Conservation (phyloP, 257 asterid genomes). For the Parsonsia alboflavescens region DNA sequence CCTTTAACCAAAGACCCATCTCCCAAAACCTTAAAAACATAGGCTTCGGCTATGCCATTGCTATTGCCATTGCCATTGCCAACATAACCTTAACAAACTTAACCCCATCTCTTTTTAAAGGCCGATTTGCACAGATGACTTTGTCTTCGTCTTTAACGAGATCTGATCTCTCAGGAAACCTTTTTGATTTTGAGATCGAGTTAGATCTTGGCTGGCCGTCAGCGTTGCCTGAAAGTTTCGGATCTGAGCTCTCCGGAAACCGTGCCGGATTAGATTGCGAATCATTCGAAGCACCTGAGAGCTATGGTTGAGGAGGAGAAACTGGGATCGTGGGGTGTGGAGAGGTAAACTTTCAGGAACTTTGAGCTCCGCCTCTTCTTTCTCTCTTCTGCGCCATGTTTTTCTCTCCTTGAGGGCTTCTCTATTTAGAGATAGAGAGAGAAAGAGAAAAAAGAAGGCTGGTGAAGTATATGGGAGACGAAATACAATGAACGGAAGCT, state of each 20-base stretch:
- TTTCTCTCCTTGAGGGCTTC: background rate
- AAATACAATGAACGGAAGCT: background rate
- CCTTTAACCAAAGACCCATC: constrained; percentile 20
- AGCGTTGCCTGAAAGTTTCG: constrained; percentile 18
- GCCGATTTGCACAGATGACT: constrained; percentile 17
- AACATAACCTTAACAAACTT: too few species aligned
- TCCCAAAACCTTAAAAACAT: constrained; percentile 32
- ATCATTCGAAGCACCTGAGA: constrained; percentile 27
- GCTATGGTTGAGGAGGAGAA: constrained; percentile 29
- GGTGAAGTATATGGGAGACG: background rate
- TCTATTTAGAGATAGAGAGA: constrained; percentile 10
- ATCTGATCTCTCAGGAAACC: constrained; percentile 37
- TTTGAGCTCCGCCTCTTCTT: constrained; percentile 67
- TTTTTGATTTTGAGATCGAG: constrained; percentile 21
- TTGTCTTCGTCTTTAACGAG: constrained; percentile 15
- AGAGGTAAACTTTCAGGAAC: constrained; percentile 43
- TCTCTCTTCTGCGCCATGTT: constrained; percentile 68
- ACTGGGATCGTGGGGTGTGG: constrained; percentile 40
- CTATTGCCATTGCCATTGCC: constrained; percentile 70
- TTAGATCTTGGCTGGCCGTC: constrained; percentile 29
- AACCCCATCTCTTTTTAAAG: constrained; percentile 54
- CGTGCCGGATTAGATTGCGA: constrained; percentile 17
- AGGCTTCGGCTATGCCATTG: constrained; percentile 75
- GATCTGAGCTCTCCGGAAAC: constrained; percentile 39
- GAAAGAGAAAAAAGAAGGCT: background rate